Evolutionary conservation across 352 stramenopile genomes (phyloP).

Genomic region (Phytopythium aichiense): DNA sequence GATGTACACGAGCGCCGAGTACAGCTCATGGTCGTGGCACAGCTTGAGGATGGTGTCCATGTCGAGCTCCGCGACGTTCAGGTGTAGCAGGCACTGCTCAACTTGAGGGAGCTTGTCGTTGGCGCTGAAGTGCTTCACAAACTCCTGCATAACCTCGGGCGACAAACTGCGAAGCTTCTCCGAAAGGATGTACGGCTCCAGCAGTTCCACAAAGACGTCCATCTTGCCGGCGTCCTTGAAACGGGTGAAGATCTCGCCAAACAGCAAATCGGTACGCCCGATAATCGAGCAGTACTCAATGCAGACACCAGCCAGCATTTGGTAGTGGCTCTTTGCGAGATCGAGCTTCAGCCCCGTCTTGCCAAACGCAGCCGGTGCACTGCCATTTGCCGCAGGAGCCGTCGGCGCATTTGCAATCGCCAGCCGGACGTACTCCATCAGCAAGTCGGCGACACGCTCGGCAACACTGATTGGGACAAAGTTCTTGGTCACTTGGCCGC

Average conservation of each 20-base stretch:
- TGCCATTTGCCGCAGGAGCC: conserved; percentile 7
- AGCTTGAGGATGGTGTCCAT: conserved; percentile 93
- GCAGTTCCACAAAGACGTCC: conserved; percentile 90
- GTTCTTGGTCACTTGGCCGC: conserved; percentile 80
- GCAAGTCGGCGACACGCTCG: conserved; percentile 80
- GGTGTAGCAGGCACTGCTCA: conserved; percentile 92
- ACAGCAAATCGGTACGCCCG: conserved; percentile 76
- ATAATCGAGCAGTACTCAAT: conserved; percentile 94
- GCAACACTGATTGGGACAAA: conserved; percentile 88
- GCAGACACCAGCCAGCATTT: conserved; percentile 95
- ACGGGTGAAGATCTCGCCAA: conserved; percentile 84
- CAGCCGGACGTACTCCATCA: conserved; percentile 89
- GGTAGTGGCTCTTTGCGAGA: conserved; percentile 92
- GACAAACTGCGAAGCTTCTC: conserved; percentile 91
- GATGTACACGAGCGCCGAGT: conserved; percentile 93
- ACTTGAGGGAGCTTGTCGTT: conserved; percentile 87
- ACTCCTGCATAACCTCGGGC: conserved; percentile 90
- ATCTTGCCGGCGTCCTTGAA: conserved; percentile 82
- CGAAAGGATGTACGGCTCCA: conserved; percentile 94
- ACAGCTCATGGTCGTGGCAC: conserved; percentile 89
- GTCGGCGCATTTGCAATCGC: conserved; percentile 80
- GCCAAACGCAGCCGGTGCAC: conserved; percentile 18
- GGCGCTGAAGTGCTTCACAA: conserved; percentile 90
- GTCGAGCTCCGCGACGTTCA: conserved; percentile 93
- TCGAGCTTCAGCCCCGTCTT: conserved; percentile 81